Percentiles rank a stretch among this genome's conserved stretches.
Evolutionary conservation across 208 protist genomes (phyloP).

Genomic region (Naegleria lovaniensis): DNA sequence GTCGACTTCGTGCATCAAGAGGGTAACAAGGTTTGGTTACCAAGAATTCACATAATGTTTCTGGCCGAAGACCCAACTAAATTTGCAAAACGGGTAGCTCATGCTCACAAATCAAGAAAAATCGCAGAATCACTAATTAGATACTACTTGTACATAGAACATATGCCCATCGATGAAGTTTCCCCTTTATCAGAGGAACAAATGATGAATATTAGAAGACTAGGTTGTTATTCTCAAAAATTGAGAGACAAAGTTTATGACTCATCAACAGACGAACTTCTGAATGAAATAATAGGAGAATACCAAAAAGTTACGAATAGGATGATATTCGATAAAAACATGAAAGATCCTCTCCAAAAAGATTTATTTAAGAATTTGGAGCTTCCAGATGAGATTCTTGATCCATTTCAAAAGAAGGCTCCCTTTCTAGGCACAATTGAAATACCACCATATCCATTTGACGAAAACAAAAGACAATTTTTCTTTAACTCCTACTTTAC

Average conservation of each 20-base stretch:
- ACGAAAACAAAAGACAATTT: conserved; percentile 64
- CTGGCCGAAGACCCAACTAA: conserved; percentile 74
- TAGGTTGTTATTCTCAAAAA: background rate
- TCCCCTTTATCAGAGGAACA: conserved; percentile 10
- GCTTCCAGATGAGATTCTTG: conserved; percentile 68
- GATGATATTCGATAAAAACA: conserved; percentile 63
- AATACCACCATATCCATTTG: conserved; percentile 55
- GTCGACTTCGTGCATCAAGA: conserved; percentile 34
- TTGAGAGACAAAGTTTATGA: background rate
- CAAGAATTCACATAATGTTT: conserved; percentile 79
- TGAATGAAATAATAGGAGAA: conserved; percentile 71
- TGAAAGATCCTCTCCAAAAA: conserved; percentile 58
- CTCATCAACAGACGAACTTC: conserved; percentile 37
- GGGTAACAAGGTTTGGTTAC: conserved; percentile 43
- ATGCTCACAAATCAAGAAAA: conserved; percentile 61
- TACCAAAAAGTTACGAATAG: conserved; percentile 80
- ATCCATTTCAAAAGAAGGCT: conserved; percentile 55
- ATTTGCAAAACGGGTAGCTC: conserved; percentile 76
- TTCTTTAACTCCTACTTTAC: conserved; percentile 85
- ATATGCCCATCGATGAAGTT: conserved; percentile 76
- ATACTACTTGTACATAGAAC: conserved; percentile 80
- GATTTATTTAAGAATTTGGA: conserved; percentile 67
- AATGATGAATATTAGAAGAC: background rate
- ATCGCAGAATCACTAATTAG: conserved; percentile 66
- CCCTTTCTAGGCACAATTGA: background rate